phyloP scores from a whole-genome alignment of 169 alveolate species.

The Perkinsus marinus region DNA sequence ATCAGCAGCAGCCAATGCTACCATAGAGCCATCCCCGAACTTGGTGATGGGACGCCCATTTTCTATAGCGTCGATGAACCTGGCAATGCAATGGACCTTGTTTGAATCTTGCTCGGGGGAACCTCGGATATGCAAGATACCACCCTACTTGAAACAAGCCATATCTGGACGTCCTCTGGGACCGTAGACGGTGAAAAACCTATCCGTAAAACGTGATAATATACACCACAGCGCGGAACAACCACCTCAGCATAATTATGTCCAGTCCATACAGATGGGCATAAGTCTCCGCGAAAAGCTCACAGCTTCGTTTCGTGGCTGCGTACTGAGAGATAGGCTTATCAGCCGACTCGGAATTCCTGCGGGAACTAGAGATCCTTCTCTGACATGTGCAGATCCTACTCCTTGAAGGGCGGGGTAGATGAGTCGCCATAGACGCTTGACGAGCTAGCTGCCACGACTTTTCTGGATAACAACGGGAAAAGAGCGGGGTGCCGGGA shows the following conservation, averaged over 20 bases:
- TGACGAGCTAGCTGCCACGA: slow-evolving; percentile 19
- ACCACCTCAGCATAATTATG: background rate
- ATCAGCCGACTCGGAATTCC: background rate
- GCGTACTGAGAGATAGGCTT: slow-evolving; percentile 22
- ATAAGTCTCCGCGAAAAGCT: slow-evolving; percentile 15
- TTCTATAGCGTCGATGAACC: slow-evolving; percentile 4
- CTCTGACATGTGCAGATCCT: too few species aligned
- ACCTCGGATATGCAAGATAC: too few species aligned
- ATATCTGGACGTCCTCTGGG: slow-evolving; percentile 28
- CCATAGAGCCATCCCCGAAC: slow-evolving; percentile 11
- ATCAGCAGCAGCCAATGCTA: background rate
- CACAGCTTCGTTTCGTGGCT: slow-evolving; percentile 26
- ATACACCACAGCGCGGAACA: too few species aligned
- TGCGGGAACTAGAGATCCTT: background rate
- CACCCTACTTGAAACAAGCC: slow-evolving; percentile 17
- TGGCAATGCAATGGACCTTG: too few species aligned
- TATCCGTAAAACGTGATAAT: too few species aligned
- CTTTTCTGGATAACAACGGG: background rate
- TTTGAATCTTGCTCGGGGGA: too few species aligned
- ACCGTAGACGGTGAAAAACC: too few species aligned
- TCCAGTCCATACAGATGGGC: slow-evolving; percentile 16
- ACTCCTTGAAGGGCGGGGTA: slow-evolving; percentile 8
- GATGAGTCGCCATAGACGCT: slow-evolving; percentile 23
- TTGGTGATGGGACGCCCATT: slow-evolving; percentile 6
- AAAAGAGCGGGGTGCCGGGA: background rate